Evolutionary conservation across 768 basidiomycete genomes (phyloP).

Genomic region (Polyporus arcularius): DNA sequence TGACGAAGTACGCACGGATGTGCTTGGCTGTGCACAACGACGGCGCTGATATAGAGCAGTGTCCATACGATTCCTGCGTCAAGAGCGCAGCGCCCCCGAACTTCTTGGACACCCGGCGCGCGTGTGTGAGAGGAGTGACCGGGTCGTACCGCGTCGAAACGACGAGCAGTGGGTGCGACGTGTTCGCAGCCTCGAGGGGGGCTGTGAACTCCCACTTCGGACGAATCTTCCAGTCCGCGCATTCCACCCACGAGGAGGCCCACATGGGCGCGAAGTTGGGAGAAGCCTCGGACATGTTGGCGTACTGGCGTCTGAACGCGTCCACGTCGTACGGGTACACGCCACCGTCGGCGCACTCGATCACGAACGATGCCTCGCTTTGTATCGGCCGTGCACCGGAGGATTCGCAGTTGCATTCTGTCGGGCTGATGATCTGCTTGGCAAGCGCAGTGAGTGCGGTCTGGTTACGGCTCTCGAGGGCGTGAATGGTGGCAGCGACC

Average conservation of each 20-base stretch:
- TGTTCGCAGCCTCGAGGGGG: slow-evolving; percentile 9
- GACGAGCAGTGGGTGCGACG: slow-evolving; percentile 10
- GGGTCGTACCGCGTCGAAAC: slow-evolving; percentile 11
- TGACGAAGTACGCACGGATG: background rate
- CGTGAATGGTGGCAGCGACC: slow-evolving; percentile 12
- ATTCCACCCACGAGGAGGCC: background rate
- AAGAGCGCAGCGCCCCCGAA: slow-evolving; percentile 11
- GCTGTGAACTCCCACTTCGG: slow-evolving; percentile 5
- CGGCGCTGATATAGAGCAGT: slow-evolving; percentile 1
- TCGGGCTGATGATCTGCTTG: slow-evolving; percentile 6
- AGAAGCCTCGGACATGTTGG: background rate
- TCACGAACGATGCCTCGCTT: slow-evolving; percentile 3
- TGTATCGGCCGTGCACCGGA: background rate
- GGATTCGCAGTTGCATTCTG: slow-evolving; percentile 13
- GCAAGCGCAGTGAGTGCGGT: slow-evolving; percentile 11
- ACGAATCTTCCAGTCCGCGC: slow-evolving; percentile 7
- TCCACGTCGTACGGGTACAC: background rate
- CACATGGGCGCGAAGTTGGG: slow-evolving; percentile 6
- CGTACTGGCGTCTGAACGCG: background rate
- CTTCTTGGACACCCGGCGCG: background rate
- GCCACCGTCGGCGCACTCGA: slow-evolving; percentile 20
- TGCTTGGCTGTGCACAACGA: background rate
- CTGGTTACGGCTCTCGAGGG: slow-evolving; percentile 10
- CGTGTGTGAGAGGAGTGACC: slow-evolving; percentile 8
- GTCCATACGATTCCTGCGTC: slow-evolving; percentile 11